Base-by-base conservation (phyloP, 2,329 filamentous ascomycete genomes). In the Talaromyces sp. region DNA sequence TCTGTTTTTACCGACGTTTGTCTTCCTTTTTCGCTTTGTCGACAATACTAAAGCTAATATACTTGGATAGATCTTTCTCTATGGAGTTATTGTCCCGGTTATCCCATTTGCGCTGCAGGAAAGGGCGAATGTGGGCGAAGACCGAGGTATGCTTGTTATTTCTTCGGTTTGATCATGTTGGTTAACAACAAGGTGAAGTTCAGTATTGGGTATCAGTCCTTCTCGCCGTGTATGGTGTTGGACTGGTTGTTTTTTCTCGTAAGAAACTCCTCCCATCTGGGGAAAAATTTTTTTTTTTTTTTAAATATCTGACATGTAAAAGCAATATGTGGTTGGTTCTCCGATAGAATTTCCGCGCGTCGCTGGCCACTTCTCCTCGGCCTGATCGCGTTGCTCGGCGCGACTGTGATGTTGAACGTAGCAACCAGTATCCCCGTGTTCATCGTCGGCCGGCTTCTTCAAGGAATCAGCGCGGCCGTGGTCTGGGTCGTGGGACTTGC, bases 401-500 rank as follows among this genome's bases (percentile, higher is more conserved):
- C 84, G 1, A 88, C 86, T 2, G 65, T 84, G 1, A 72, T 87
- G 64, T 73, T 88, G 5, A 82, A 83, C 1, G 59, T 83, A 1
- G 84, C 83, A 0, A 71, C 73, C 28, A 82, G 72, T 31, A 68
- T 87, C 7, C 67, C 77, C 2, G 73, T 82, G 0, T 74, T 87
- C 16, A 71, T 81, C 0, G 62, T 82, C 42, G 85, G 84, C 5
- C 77, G 86, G 34, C 68, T 85, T 0, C 71, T 87, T 0, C 85
- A 88, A 67, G 86, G 86, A 1, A 73, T 83, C 23, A 84, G 82
- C 60, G 83, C 79, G 6, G 84, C 82, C 0, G 78, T 87, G 34
- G 85, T 88, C 0, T 86, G 85, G 81, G 86, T 83, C 0, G 81
- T 85, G 9, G 83, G 85, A 0, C 72, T 87, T 10, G 83, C 85